phyloP scores from a whole-genome alignment of 179 eudicot genomes.

The Nepenthes alata region DNA sequence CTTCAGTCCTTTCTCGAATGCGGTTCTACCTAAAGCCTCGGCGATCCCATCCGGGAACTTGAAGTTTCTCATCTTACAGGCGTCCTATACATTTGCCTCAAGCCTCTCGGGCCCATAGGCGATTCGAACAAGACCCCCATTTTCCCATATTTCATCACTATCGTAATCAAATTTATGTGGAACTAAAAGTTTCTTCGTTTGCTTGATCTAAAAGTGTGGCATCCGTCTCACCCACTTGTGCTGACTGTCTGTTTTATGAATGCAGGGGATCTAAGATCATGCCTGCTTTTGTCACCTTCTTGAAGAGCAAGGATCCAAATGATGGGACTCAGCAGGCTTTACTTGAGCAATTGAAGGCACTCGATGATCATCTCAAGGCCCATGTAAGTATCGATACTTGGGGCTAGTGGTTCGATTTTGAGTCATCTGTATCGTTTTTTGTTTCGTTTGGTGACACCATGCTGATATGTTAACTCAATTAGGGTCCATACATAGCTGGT shows the following conservation, averaged over 20 bases:
- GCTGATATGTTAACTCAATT: not conserved
- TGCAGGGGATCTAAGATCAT: conserved; percentile 69
- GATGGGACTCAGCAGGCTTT: conserved; percentile 82
- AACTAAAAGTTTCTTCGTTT: too few species aligned
- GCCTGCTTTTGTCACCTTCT: conserved; percentile 45
- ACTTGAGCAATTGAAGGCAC: conserved; percentile 61
- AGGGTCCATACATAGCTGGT: conserved; percentile 83
- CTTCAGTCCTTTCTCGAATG: too few species aligned
- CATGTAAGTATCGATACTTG: conserved; percentile 26
- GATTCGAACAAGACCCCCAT: too few species aligned
- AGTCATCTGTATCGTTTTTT: not conserved
- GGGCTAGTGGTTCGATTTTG: not conserved
- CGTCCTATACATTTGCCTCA: too few species aligned
- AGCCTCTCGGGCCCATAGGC: too few species aligned
- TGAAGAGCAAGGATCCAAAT: conserved; percentile 77
- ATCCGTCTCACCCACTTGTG: too few species aligned
- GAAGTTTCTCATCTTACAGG: too few species aligned
- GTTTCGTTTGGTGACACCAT: not conserved
- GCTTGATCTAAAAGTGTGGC: too few species aligned
- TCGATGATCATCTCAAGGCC: conserved; percentile 70
- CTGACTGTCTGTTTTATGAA: not conserved
- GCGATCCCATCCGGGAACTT: too few species aligned
- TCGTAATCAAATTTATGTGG: too few species aligned
- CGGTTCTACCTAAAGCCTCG: too few species aligned
- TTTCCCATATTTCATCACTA: too few species aligned